A percentile compares a stretch with the other conserved stretches of the same genome.
These are phyloP conservation scores for Russula lepida DNA, from an alignment of 768 basidiomycete species.

Conservation along the genomic window DNA sequence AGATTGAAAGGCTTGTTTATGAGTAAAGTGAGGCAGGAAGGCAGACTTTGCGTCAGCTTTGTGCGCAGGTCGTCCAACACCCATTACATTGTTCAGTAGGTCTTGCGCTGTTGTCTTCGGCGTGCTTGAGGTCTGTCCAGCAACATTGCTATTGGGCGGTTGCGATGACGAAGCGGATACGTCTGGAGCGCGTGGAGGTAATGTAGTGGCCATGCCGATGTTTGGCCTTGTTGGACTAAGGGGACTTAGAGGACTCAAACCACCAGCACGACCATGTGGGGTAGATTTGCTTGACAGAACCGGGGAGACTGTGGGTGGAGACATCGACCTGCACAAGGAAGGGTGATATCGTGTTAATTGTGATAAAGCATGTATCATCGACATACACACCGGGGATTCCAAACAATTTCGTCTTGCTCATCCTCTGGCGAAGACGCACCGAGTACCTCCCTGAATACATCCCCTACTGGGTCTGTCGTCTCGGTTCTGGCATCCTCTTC, in stretches of 20 bases:
- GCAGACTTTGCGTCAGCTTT: slow-evolving; percentile 18
- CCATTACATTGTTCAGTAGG: slow-evolving; percentile 49
- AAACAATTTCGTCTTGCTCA: slow-evolving; percentile 68
- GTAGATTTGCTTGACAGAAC: slow-evolving; percentile 10
- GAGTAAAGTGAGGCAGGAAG: slow-evolving; percentile 7
- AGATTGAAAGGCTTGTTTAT: slow-evolving; percentile 9
- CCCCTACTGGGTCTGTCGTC: slow-evolving; percentile 68
- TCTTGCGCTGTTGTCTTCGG: slow-evolving; percentile 55
- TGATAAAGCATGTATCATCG: neutral
- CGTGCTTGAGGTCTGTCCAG: slow-evolving; percentile 15
- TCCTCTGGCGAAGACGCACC: slow-evolving; percentile 38
- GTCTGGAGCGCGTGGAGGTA: slow-evolving; percentile 27
- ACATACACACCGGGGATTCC: slow-evolving; percentile 49
- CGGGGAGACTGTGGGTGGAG: slow-evolving; percentile 8
- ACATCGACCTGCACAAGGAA: neutral
- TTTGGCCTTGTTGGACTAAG: slow-evolving; percentile 8
- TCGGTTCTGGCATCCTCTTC: slow-evolving; percentile 59
- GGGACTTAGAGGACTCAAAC: slow-evolving; percentile 14
- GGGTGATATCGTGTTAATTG: neutral
- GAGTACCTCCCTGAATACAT: slow-evolving; percentile 49
- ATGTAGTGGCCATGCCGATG: slow-evolving; percentile 20
- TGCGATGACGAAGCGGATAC: slow-evolving; percentile 19
- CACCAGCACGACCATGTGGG: slow-evolving; percentile 1
- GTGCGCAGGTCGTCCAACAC: slow-evolving; percentile 25
- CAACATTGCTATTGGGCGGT: slow-evolving; percentile 11